Conservation (phyloP, 164 flowering plant genomes). For the Kalanchoe fedtschenkoi region DNA sequence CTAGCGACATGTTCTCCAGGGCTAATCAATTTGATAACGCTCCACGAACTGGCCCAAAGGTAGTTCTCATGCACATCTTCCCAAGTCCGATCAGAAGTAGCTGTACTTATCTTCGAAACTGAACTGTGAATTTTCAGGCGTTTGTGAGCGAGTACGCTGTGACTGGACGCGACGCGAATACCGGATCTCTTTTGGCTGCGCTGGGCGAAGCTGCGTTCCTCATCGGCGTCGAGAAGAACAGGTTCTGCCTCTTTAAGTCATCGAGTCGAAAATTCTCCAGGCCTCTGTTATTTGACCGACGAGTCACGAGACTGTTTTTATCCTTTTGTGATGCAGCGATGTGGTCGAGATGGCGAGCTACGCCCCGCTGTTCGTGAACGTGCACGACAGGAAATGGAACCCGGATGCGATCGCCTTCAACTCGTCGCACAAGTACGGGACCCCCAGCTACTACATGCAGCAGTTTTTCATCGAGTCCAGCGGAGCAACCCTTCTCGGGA, state of each 20-base stretch:
- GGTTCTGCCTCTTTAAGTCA: constrained; percentile 25
- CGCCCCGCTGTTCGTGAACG: constrained; percentile 88
- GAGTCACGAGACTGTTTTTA: neutral
- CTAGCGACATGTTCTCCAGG: constrained; percentile 40
- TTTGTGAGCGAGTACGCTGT: constrained; percentile 99
- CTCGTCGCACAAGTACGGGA: no score
- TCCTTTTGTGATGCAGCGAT: constrained; percentile 47
- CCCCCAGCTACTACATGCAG: no score
- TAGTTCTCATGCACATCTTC: constrained; percentile 13
- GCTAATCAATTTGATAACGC: constrained; percentile 43
- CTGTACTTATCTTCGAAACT: neutral
- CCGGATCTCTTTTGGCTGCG: constrained; percentile 72
- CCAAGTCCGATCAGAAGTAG: neutral
- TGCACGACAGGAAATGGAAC: no score
- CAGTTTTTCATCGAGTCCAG: no score
- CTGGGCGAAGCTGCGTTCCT: constrained; percentile 89
- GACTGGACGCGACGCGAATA: constrained; percentile 70
- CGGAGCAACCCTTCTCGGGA: no score
- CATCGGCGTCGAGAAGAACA: constrained; percentile 78
- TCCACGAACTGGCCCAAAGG: constrained; percentile 78
- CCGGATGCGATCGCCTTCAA: no score
- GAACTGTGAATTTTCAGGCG: constrained; percentile 31
- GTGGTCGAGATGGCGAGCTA: constrained; percentile 82
- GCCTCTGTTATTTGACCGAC: no score
- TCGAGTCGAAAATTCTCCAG: neutral